Evolutionary conservation across 139 green algal species (phyloP), one percentile per base, ranked within the genome.

Genomic region (Chlorella sp.): DNA sequence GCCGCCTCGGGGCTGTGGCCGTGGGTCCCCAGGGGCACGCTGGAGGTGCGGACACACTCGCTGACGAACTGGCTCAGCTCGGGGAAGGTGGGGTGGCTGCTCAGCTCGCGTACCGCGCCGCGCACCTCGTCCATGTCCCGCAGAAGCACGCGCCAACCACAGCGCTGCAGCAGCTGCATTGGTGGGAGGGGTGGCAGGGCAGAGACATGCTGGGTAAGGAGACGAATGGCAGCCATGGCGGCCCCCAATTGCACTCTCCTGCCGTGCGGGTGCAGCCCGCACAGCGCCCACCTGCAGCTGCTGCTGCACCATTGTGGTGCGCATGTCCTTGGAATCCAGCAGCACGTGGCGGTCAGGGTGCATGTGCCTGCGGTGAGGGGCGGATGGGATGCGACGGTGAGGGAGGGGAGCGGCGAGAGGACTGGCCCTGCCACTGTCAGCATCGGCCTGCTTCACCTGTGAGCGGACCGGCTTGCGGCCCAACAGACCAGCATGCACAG

Each of bases 161-260:
- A 74, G 78, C 64, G 63, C 44, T 74, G 28, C 39, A 84, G 78
- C 63, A 84, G 18, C 76, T 82, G 76, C 60, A 44, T 9, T 32
- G 51, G 36, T 55, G 9, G 2, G n/a, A 13, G 13, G 15, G 38
- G 28, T 0, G 44, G 44, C 44, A n/a, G n/a, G n/a, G n/a, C n/a
- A n/a, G n/a, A n/a, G n/a, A n/a, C n/a, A n/a, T n/a, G n/a, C n/a
- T n/a, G n/a, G n/a, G n/a, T n/a, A n/a, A n/a, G n/a, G n/a, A n/a
- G n/a, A n/a, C n/a, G n/a, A n/a, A n/a, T n/a, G n/a, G n/a, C n/a
- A n/a, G n/a, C n/a, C n/a, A n/a, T n/a, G n/a, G n/a, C n/a, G n/a
- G n/a, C n/a, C n/a, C n/a, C n/a, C n/a, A n/a, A n/a, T n/a, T n/a
- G n/a, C n/a, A n/a, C n/a, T n/a, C n/a, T n/a, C n/a, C n/a, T n/a